These are phyloP conservation scores for Phytophthora megakarya DNA, from an alignment of 352 stramenopile genomes.

Conservation along the genomic window DNA sequence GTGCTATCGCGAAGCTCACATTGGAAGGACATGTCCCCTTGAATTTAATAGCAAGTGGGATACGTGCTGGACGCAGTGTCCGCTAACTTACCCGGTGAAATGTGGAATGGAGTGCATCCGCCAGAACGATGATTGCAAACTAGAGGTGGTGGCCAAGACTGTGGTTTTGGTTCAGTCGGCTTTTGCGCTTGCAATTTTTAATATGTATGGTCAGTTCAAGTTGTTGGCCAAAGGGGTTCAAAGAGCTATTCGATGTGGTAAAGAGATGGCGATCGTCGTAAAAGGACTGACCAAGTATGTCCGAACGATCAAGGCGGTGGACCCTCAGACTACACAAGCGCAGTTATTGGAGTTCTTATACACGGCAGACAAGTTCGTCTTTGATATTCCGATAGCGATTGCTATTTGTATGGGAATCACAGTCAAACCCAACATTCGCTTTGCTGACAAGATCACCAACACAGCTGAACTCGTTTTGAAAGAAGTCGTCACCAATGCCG, in stretches of 20 bases:
- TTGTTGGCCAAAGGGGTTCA: slow-evolving; percentile 8
- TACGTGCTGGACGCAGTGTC: slow-evolving; percentile 51
- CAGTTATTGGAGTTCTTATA: slow-evolving; percentile 37
- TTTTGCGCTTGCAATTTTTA: slow-evolving; percentile 27
- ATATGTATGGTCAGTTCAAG: slow-evolving; percentile 38
- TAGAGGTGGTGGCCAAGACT: neutral
- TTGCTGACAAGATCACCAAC: slow-evolving; percentile 25
- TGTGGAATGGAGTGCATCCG: slow-evolving; percentile 53
- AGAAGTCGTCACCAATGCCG: slow-evolving; percentile 33
- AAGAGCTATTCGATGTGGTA: slow-evolving; percentile 31
- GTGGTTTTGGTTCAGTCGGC: neutral
- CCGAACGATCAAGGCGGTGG: slow-evolving; percentile 16
- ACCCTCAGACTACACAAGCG: slow-evolving; percentile 32
- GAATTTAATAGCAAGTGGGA: slow-evolving; percentile 37
- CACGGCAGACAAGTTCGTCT: slow-evolving; percentile 37
- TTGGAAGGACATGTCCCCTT: slow-evolving; percentile 24
- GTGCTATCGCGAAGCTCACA: slow-evolving; percentile 37
- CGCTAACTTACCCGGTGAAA: slow-evolving; percentile 47
- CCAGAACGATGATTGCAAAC: slow-evolving; percentile 42
- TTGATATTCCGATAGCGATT: slow-evolving; percentile 47
- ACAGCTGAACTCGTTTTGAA: slow-evolving; percentile 26
- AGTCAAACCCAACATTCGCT: slow-evolving; percentile 4
- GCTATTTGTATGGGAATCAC: slow-evolving; percentile 34
- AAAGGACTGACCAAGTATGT: slow-evolving; percentile 35
- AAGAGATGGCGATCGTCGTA: slow-evolving; percentile 30